Base-by-base conservation (phyloP, 2,329 filamentous ascomycete species). In the Alternaria consortialis region DNA sequence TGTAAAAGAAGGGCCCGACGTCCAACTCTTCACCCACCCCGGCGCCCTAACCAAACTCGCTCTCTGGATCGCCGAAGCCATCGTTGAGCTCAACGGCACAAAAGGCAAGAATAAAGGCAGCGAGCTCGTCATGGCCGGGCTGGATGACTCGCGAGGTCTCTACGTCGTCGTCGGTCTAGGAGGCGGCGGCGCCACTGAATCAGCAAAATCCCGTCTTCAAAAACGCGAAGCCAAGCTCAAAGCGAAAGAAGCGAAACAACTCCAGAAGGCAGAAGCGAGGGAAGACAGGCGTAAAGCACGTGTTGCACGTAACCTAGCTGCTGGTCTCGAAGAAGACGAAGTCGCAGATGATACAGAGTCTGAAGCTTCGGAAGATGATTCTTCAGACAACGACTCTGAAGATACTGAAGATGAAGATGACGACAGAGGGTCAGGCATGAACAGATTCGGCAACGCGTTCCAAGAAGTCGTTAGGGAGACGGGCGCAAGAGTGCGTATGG, bases 161-260 rank as follows among this genome's bases (percentile, higher is more conserved):
- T 99, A 97, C 75, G 86, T 97, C 1, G 92, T 99, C 4, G 94
- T 99, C 1, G 95, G 95, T 32, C 94, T 94, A 0, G 94, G 94
- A 1, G 92, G 94, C 4, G 93, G 94, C 2, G 92, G 92, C 4
- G 91, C 91, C 0, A 89, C 86, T 4, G 85, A 85, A 42, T 82
- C 91, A 1, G 71, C 73, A 3, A 77, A 76, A 69, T 87, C 88
- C 37, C 86, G 88, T 1, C 86, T 93, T 69, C 83, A 90, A 31
- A 88, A 93, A 70, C 85, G 87, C 23, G 89, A 90, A 61, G 87
- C 85, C 57, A 87, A 84, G 65, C 89, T 86, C 74, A 89, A 87
- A 72, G 80, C 74, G 67, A 87, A 86, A 54, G 77, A 79, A 25
- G 74, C 72, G 42, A 80, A 79, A 57, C 70, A 65, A 27, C 74